Evolutionary conservation across 805 yeast species (phyloP).

Genomic region (Isabelozyma gotoi): DNA sequence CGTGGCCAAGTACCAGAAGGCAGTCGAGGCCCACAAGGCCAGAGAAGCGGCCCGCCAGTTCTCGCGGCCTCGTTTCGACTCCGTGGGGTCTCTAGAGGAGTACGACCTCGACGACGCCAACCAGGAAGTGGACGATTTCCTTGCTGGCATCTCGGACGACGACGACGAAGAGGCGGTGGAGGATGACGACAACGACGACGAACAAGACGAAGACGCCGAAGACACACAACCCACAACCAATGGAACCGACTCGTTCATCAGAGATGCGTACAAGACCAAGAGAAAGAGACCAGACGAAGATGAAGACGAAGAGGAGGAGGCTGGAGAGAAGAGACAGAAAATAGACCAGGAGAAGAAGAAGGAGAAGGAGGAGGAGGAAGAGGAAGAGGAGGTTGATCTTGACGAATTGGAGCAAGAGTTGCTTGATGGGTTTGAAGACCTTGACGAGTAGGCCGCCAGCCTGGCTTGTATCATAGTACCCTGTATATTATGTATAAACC

Average conservation of each 20-base stretch:
- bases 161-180: constrained; percentile 28
- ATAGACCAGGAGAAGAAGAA: constrained; percentile 6
- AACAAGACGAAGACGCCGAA: constrained; percentile 16
- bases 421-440: constrained; percentile 52
- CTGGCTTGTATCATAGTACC: not conserved
- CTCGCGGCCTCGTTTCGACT: constrained; percentile 32
- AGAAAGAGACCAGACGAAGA: constrained; percentile 4
- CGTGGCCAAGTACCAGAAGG: constrained; percentile 39
- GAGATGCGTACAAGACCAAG: constrained; percentile 1
- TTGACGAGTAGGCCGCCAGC: constrained; percentile 28
- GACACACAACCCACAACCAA: not conserved
- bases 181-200: constrained; percentile 25
- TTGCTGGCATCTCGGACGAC: constrained; percentile 44
- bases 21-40: constrained; percentile 20
- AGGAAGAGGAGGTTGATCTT: constrained; percentile 24
- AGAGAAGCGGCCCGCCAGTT: constrained; percentile 8
- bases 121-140: constrained; percentile 47
- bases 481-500: not conserved
- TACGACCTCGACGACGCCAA: constrained; percentile 43
- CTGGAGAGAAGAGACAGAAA: constrained; percentile 1
- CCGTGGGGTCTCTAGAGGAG: constrained; percentile 29
- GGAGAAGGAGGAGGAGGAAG: constrained; percentile 12
- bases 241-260: constrained; percentile 2
- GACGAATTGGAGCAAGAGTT: constrained; percentile 52
- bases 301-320: constrained; percentile 6